These are phyloP conservation scores for Bacterosira constricta DNA, from an alignment of 108 stramenopile genomes.

Conservation along the genomic window DNA sequence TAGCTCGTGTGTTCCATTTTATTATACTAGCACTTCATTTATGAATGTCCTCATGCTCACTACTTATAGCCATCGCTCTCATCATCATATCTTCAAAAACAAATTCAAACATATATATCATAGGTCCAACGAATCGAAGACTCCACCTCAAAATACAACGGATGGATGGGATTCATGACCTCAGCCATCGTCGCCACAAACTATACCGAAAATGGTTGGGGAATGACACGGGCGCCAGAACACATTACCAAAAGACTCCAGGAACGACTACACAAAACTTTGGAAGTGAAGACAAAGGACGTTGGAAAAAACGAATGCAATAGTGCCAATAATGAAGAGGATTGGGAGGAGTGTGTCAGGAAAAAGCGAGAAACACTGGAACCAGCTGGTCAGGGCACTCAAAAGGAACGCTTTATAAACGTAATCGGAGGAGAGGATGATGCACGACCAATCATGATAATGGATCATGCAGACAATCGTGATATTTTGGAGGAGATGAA, in stretches of 20 bases:
- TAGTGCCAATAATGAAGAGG: not conserved
- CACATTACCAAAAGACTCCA: constrained; percentile 36
- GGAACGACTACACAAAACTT: constrained; percentile 11
- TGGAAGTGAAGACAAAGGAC: constrained; percentile 9
- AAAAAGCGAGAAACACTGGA: not conserved
- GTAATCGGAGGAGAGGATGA: constrained; percentile 41
- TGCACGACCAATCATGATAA: constrained; percentile 42
- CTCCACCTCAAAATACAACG: constrained; percentile 54
- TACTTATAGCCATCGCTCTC: too few species aligned
- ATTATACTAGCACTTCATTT: too few species aligned
- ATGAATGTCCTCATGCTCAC: too few species aligned
- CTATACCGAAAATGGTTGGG: constrained; percentile 73
- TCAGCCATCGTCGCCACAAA: constrained; percentile 53
- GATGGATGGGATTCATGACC: constrained; percentile 59
- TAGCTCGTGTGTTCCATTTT: too few species aligned
- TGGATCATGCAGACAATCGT: not conserved
- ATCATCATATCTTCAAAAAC: not conserved
- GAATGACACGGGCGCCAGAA: constrained; percentile 44
- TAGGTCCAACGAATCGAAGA: constrained; percentile 54
- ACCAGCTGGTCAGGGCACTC: not conserved
- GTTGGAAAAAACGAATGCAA: not conserved
- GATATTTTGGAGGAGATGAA: constrained; percentile 57
- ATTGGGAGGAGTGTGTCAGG: not conserved
- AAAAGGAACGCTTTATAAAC: constrained; percentile 31
- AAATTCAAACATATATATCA: not conserved